Conservation (phyloP, 768 basidiomycete genomes). For the Serendipita sp. region DNA sequence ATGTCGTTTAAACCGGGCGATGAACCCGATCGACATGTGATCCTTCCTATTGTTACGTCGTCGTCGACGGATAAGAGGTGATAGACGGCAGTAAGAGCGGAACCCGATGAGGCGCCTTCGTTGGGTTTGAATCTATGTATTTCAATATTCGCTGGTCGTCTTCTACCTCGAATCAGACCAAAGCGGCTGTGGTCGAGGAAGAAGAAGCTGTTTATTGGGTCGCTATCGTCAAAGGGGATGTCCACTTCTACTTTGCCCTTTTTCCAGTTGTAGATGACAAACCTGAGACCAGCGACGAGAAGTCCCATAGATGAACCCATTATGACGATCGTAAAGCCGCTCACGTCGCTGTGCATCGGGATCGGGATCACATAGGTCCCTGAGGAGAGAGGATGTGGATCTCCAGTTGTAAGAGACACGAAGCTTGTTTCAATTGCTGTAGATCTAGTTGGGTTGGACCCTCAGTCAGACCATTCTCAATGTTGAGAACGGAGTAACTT, state of each 20-base stretch:
- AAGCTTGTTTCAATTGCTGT: background rate
- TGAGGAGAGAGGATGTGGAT: background rate
- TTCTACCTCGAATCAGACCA: background rate
- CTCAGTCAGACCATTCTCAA: background rate
- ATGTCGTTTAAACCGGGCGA: too few species aligned
- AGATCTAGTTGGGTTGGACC: background rate
- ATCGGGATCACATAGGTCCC: background rate
- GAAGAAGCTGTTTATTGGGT: background rate
- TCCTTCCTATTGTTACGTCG: too few species aligned
- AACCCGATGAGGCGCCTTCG: background rate
- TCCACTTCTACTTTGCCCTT: background rate
- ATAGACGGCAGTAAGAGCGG: background rate
- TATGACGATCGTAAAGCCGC: background rate
- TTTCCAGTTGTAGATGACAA: background rate
- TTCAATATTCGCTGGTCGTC: background rate
- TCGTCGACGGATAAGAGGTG: too few species aligned
- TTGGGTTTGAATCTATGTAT: background rate
- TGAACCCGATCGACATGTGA: too few species aligned
- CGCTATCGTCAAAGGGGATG: background rate
- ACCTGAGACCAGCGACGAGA: background rate
- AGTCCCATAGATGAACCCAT: background rate
- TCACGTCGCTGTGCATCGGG: background rate
- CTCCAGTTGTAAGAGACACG: background rate
- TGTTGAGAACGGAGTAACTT: background rate
- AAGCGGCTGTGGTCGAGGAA: background rate